phyloP scores from a whole-genome alignment of 768 basidiomycete species.

The Pulveroboletus sp. region DNA sequence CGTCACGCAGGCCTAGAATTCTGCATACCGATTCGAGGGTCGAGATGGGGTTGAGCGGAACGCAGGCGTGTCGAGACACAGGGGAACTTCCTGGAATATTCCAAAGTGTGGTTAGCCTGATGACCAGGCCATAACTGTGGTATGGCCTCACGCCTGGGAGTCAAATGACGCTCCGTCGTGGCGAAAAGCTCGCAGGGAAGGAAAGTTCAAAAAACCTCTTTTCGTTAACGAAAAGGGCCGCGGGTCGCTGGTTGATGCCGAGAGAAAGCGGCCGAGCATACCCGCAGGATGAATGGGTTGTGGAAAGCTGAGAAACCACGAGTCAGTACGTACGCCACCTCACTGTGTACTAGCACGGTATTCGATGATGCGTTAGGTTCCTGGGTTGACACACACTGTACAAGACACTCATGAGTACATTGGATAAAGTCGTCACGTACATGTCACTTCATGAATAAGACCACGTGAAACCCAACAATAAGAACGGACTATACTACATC shows the following conservation, averaged over 20 bases:
- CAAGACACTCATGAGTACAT: slow-evolving; percentile 3
- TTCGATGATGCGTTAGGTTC: neutral
- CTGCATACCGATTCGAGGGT: neutral
- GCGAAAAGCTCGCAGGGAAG: neutral
- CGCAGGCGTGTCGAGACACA: neutral
- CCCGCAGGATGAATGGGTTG: too few species aligned
- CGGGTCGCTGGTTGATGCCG: neutral
- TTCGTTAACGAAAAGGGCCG: neutral
- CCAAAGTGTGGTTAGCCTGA: too few species aligned
- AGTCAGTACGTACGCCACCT: neutral
- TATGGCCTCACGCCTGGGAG: neutral
- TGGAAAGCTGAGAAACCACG: neutral
- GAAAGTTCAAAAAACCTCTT: neutral
- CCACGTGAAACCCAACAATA: neutral
- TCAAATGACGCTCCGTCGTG: neutral
- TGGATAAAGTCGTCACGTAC: slow-evolving; percentile 11
- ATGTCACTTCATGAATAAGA: slow-evolving; percentile 4
- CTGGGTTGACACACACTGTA: neutral
- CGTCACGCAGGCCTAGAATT: neutral
- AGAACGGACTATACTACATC: neutral
- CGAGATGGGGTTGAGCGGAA: neutral
- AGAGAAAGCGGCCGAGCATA: neutral
- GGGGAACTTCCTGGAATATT: neutral
- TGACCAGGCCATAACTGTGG: too few species aligned
- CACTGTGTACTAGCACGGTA: neutral